A percentile compares a stretch with the other conserved stretches of the same genome.
phyloP scores from a whole-genome alignment of 345 rosid species.

The Turritis glabra region DNA sequence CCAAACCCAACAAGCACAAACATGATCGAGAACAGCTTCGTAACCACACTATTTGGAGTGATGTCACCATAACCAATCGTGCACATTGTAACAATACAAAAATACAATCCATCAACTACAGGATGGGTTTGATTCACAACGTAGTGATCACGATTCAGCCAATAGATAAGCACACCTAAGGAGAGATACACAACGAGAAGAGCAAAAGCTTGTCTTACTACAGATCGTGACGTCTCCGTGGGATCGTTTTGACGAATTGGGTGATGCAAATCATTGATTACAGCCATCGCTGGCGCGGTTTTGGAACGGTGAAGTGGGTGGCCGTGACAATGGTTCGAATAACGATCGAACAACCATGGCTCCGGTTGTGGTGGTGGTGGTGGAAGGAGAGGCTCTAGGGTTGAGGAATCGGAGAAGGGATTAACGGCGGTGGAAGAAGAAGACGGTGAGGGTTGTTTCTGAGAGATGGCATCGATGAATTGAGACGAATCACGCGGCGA shows the following conservation, averaged over 20 bases:
- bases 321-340: neutral
- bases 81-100: conserved; percentile 95
- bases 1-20: conserved; percentile 94
- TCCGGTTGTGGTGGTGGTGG: conserved; percentile 20
- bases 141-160: conserved; percentile 63
- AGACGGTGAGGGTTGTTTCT: conserved; percentile 38
- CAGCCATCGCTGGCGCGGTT: conserved; percentile 95
- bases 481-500: conserved; percentile 51
- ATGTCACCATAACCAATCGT: conserved; percentile 97
- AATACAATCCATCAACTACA: conserved; percentile 84
- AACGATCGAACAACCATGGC: neutral
- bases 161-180: conserved; percentile 72
- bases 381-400: conserved; percentile 31
- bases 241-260: conserved; percentile 45
- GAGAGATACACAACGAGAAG: conserved; percentile 67
- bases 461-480: conserved; percentile 56
- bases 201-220: conserved; percentile 63
- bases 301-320: conserved; percentile 73
- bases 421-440: conserved; percentile 20
- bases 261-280: conserved; percentile 51
- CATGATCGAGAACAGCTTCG: conserved; percentile 83
- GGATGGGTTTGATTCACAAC: conserved; percentile 74
- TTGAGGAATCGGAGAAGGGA: conserved; percentile 25
- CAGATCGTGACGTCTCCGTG: conserved; percentile 49
- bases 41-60: conserved; percentile 62